A percentile compares a stretch with the other conserved stretches of the same genome.
phyloP scores from a whole-genome alignment of 2,329 filamentous ascomycete species.

The Dactylellina parvicollis region DNA sequence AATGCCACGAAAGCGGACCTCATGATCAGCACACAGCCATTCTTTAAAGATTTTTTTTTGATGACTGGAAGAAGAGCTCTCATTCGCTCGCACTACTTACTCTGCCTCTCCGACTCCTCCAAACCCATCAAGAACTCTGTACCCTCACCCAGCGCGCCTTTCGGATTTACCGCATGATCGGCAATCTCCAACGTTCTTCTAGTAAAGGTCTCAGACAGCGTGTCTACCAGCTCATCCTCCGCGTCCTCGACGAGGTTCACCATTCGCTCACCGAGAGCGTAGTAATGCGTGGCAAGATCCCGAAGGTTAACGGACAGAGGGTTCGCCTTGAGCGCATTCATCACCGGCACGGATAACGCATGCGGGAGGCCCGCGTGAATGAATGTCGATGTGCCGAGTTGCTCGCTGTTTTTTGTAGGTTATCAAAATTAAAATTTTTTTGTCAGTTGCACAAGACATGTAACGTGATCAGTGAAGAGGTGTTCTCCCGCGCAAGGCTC shows the following conservation, averaged over 20 bases:
- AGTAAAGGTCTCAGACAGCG: conserved; percentile 81
- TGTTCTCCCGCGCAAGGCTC: no score
- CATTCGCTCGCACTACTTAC: conserved; percentile 61
- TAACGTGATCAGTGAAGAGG: no score
- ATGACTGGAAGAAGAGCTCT: neutral
- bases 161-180: conserved; percentile 86
- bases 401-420: conserved; percentile 60
- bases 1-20: conserved; percentile 37
- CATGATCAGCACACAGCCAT: conserved; percentile 24
- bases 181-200: conserved; percentile 82
- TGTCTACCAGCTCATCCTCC: conserved; percentile 77
- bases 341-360: conserved; percentile 78
- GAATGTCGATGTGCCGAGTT: conserved; percentile 68
- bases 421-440: conserved; percentile 58
- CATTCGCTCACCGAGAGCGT: conserved; percentile 83
- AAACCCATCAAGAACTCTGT: conserved; percentile 85
- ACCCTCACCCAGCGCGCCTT: conserved; percentile 71
- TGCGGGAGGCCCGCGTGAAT: conserved; percentile 79
- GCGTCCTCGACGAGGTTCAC: conserved; percentile 87
- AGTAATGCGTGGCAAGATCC: conserved; percentile 85
- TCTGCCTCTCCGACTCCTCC: conserved; percentile 84
- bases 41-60: neutral
- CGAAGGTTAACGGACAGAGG: conserved; percentile 84
- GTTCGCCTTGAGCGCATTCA: conserved; percentile 91
- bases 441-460: no score